Evolutionary conservation across 2,329 filamentous ascomycete species (phyloP), one percentile per base, ranked within the genome.

Genomic region (Myriosclerotinia curreyana): DNA sequence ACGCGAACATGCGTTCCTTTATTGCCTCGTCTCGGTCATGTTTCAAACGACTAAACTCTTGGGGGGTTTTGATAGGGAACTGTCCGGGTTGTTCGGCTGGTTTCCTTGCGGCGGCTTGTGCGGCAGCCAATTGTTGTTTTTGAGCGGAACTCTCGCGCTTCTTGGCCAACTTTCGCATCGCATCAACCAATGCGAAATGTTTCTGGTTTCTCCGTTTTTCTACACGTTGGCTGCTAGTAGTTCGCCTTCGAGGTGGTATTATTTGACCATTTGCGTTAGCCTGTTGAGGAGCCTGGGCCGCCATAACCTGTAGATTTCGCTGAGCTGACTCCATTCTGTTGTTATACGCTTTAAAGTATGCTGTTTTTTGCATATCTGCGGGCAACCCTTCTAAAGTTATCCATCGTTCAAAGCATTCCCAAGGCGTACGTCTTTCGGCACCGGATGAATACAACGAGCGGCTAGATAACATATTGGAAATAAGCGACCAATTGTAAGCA

Each of bases 391-490:
- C 95, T 15, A 98, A 80, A 70, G 90, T 88, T 62, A 97, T 90
- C 94, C 94, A 99, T 51, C 95, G 86, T 77, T 99, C 95, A 71
- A 99, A 99, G 74, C 95, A 99, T 78, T 99, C 95, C 95, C 95
- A 99, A 0, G 94, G 92, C 3, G 94, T 98, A 55, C 95, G 86
- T 67, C 95, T 85, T 74, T 98, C 94, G 14, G 92, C 87, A 1
- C 91, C 92, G 25, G 93, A 94, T n/a, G 86, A 83, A 73, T 92
- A 96, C 17, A 87, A 75, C 0, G 92, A 96, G 60, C 86, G 86
- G 20, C 89, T 83, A 1, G 86, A 83, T 61, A 98, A 79, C 66
- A 94, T 88, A 70, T 86, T 90, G 1, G 93, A 91, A 62, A 98
- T 96, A 6, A 99, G 81, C 3, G 92, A 96, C 95, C 95, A 99